Base-by-base conservation (phyloP, 768 basidiomycete genomes). In the Hydnomerulius pinastri region DNA sequence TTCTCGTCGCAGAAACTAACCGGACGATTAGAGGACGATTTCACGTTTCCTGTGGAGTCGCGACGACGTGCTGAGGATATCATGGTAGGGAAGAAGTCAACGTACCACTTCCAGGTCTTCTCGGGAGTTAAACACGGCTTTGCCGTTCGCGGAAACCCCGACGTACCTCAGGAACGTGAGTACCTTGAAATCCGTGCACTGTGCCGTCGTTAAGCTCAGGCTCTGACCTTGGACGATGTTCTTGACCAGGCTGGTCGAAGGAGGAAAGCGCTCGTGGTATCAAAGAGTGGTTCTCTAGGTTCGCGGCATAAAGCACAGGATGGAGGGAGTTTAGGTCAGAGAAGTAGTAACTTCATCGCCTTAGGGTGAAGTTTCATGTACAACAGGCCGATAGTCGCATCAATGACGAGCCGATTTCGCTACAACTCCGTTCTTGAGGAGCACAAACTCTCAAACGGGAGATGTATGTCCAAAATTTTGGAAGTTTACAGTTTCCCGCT, bases 51-150 rank as follows among this genome's bases (percentile, higher is more conserved):
- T 0, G 47, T 73, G 5, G 73, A 73, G 11, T 69, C 71, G 0
- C 79, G 83, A 18, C 73, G 77, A 18, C 71, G 75, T 1, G 83
- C 81, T 0, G 82, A 85, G 51, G 80, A 81, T 36, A 76, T 83
- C 8, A 55, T 85, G 21, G 68, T 75, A 1, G 74, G 72, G 27
- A 69, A 61, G 15, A 78, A 80, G 43, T 71, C 76, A 6, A 68
- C 61, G 2, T 85, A 84, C 60, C 72, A 77, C 40, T 64, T 82
- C 54, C 82, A 84, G 29, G 66, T 84, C 3, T 85, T 85, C 63
- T 76, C 78, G 2, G 63, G 70, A 0, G 69, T 80, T 4, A 27
- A 46, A 1, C 65, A 66, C 11, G 63, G 63, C 4, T 66, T 66
- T 13, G 58, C 60, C 3, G 36, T 51, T 10, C 58, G 54, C 10